Percentiles rank a stretch among this genome's conserved stretches.
phyloP scores from a whole-genome alignment of 1,139 yeast genomes.

The Blastobotrys ciferrii region DNA sequence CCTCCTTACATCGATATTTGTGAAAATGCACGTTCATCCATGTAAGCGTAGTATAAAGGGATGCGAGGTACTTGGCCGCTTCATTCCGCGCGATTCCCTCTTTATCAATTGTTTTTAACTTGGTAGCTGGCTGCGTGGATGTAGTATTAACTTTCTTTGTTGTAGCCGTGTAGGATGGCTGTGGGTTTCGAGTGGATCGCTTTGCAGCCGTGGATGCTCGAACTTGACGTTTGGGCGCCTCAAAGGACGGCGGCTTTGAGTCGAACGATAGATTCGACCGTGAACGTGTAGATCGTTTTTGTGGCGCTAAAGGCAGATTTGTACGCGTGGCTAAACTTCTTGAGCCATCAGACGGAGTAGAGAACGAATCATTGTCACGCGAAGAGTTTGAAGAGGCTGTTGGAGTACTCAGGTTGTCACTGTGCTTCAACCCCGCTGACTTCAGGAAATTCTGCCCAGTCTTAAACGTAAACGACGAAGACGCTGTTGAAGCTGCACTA shows the following conservation, averaged over 20 bases:
- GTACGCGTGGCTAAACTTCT: conserved; percentile 5
- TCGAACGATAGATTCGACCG: conserved; percentile 11
- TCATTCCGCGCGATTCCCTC: conserved; percentile 33
- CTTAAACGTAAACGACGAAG: conserved; percentile 19
- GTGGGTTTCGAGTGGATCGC: conserved; percentile 3
- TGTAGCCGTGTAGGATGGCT: conserved; percentile 3
- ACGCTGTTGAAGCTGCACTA: not conserved
- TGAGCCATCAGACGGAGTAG: conserved; percentile 21
- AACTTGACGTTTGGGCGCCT: conserved; percentile 15
- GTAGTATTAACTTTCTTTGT: conserved; percentile 3
- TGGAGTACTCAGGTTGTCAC: conserved; percentile 18
- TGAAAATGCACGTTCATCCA: conserved; percentile 63
- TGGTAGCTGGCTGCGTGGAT: conserved; percentile 1
- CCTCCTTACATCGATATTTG: conserved; percentile 75
- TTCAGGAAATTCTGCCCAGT: conserved; percentile 18
- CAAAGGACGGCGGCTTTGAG: conserved; percentile 12
- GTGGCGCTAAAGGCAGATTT: conserved; percentile 28
- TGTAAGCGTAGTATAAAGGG: conserved; percentile 61
- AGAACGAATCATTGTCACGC: conserved; percentile 11
- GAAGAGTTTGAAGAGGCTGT: conserved; percentile 12
- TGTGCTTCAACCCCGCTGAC: conserved; percentile 5
- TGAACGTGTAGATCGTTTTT: conserved; percentile 25
- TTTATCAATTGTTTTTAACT: conserved; percentile 6
- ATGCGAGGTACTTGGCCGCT: conserved; percentile 48
- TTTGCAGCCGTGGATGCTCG: conserved; percentile 14